Base-by-base conservation (phyloP, 2,329 filamentous ascomycete genomes). In the Fusarium heterosporum region DNA sequence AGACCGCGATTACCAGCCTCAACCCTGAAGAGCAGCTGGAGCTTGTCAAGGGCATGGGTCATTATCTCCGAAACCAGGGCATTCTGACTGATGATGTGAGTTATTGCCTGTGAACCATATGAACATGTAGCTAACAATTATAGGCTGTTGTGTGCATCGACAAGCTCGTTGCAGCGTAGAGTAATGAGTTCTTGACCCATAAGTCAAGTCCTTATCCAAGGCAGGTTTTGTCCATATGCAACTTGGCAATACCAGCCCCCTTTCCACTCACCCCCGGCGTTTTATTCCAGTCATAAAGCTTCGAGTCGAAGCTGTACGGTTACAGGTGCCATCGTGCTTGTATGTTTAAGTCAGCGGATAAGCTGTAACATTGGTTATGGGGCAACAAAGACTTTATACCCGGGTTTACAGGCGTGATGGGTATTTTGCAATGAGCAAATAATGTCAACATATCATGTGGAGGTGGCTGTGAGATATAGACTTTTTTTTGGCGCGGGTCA, bases 1-100 rank as follows among this genome's bases (percentile, higher is more conserved):
- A 99, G 82, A 88, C 89, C 13, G 95, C 93, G 49, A 97, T 99
- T 70, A 96, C 90, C 8, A 94, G 94, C n/a, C 81, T 99, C 71
- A 90, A 89, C 1, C 82, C 89, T 2, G 93, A 97, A 39, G 93
- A 99, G 79, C 95, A 99, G 80, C 84, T 97, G 64, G 95, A 97
- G 79, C 82, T 93, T 51, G 84, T 93, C 26, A 87, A 85, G 75
- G 83, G 83, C 9, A 87, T 91, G 75, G 82, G 83, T 55, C 85
- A 85, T 68, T 90, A 90, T 73, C 80, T 91, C 39, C 83, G 83
- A 63, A 90, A 90, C 73, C 89, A 91, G 76, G 87, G 86, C n/a
- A 70, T 79, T 40, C 67, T 80, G 46, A 63, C 76, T 32, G 71
- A 74, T 42, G 70, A 69, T 32, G 78, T 80, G 65, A 59, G 76